These are phyloP conservation scores for Papiliotrema flavescens DNA, from an alignment of 1,284 basidiomycete genomes.

Conservation along the genomic window DNA sequence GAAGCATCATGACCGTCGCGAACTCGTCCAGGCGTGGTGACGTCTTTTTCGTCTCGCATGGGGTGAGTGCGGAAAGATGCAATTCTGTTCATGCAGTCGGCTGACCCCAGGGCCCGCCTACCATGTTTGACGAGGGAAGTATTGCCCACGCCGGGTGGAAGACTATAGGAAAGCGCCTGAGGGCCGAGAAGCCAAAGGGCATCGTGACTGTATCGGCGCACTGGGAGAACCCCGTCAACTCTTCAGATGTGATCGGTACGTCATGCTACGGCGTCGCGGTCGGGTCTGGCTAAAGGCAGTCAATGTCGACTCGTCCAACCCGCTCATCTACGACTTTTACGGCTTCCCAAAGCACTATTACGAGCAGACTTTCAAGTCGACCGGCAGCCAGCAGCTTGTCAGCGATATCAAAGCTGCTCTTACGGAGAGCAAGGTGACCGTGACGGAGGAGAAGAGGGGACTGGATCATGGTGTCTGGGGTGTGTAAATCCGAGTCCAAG, in stretches of 20 bases:
- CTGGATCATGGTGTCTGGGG: constrained; percentile 52
- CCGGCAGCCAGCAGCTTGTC: constrained; percentile 26
- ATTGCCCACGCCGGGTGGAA: constrained; percentile 50
- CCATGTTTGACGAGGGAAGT: constrained; percentile 45
- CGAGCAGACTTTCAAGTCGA: constrained; percentile 41
- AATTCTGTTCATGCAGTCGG: constrained; percentile 6
- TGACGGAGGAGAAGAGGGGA: constrained; percentile 36
- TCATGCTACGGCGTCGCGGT: neutral
- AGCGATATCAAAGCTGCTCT: constrained; percentile 32
- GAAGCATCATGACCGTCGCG: neutral
- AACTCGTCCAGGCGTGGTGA: constrained; percentile 18
- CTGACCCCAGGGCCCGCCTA: constrained; percentile 46
- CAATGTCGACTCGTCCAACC: constrained; percentile 42
- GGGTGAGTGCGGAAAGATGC: constrained; percentile 26
- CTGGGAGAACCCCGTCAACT: constrained; percentile 46
- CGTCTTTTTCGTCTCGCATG: constrained; percentile 46
- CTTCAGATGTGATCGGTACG: constrained; percentile 30
- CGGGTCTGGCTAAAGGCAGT: constrained; percentile 21
- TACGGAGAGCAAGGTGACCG: constrained; percentile 25
- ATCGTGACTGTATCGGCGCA: constrained; percentile 51
- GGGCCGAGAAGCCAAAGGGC: constrained; percentile 36
- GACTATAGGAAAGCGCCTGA: constrained; percentile 40
- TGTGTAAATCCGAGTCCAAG: constrained; percentile 21
- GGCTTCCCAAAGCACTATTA: constrained; percentile 50
- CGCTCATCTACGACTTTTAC: constrained; percentile 53